Base-by-base conservation (phyloP, 805 yeast species). In the Starmerella floricola region DNA sequence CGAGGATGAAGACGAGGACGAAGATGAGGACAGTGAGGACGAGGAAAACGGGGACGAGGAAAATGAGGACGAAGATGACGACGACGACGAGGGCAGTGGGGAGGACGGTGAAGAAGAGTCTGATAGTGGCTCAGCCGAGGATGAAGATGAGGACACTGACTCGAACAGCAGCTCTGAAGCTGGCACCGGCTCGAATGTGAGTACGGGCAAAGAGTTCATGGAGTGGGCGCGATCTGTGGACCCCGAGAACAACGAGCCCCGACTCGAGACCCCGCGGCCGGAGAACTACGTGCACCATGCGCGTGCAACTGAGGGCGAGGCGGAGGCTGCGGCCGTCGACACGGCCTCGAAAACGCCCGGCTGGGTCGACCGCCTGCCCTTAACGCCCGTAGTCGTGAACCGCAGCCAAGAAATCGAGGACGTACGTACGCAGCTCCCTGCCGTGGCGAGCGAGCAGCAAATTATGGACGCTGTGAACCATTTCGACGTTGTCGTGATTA, bases 381-480 rank as follows among this genome's bases (percentile, higher is more conserved):
- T 64, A 23, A 65, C 71, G 42, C 81, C 63, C 46, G 88, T 86
- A 8, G 65, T 73, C 13, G 80, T 88, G 1, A 66, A 68, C 8
- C 69, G 98, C 53, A 56, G 75, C 2, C 73, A 69, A 0, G 78
- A 72, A 21, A 73, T 88, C 18, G 94, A 85, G 56, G 58, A 66
- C 17, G 68, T 68, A 26, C 68, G 98, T 48, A 66, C 76, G 62
- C 71, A 76, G 40, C 65, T 91, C 16, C 99, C 99, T 0, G 96
- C 91, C 0, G 81, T 74, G 48, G 79, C 79, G 6, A 94, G 85
- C 60, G 99, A 91, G 56, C 94, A 84, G 58, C 68, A 76, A 42
- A 82, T 91, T 38, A 85, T 91, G 96, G 99, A 91, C 59, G 94
- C 95, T 1, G 73, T 91, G 38, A 83, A 82, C 57, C 93, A 88